Evolutionary conservation across 2,329 filamentous ascomycete genomes (phyloP).

Genomic region (Curvularia eragrostidis): DNA sequence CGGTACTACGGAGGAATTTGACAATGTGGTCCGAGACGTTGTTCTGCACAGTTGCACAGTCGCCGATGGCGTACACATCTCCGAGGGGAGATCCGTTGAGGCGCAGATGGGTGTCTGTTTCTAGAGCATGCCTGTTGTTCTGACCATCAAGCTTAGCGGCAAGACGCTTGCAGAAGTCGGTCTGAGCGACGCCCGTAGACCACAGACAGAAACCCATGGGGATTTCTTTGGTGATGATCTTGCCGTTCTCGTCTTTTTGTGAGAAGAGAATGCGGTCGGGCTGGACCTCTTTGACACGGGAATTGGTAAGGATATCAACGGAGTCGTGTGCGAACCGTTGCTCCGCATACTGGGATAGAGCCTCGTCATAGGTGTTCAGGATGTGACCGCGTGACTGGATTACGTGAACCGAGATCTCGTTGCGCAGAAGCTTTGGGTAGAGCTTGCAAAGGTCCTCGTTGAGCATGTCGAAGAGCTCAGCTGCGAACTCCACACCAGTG

Average conservation of each 20-base stretch:
- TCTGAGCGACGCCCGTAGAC: conserved; percentile 94
- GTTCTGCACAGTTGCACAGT: conserved; percentile 97
- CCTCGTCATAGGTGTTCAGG: conserved; percentile 97
- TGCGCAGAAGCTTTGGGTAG: conserved; percentile 89
- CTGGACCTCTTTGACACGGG: conserved; percentile 87
- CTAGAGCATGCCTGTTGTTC: conserved; percentile 87
- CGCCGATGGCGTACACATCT: conserved; percentile 95
- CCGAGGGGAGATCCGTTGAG: conserved; percentile 87
- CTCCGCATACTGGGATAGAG: conserved; percentile 90
- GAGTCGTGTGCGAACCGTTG: conserved; percentile 88
- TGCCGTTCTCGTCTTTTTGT: conserved; percentile 77
- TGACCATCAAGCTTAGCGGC: conserved; percentile 79
- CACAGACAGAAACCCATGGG: conserved; percentile 96
- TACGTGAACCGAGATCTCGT: conserved; percentile 96
- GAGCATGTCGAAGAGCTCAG: conserved; percentile 92
- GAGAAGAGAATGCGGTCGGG: conserved; percentile 87
- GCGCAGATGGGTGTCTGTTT: conserved; percentile 92
- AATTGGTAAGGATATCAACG: conserved; percentile 90
- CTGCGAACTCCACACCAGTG: conserved; percentile 96
- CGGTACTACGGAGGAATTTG: conserved; percentile 84
- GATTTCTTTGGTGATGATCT: conserved; percentile 84
- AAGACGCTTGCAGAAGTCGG: conserved; percentile 77
- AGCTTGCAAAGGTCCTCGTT: conserved; percentile 82
- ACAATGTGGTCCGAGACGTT: conserved; percentile 92
- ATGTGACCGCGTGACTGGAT: conserved; percentile 96